Evolutionary conservation across 2,329 filamentous ascomycete genomes (phyloP).

Genomic region (Monosporascus sp.): DNA sequence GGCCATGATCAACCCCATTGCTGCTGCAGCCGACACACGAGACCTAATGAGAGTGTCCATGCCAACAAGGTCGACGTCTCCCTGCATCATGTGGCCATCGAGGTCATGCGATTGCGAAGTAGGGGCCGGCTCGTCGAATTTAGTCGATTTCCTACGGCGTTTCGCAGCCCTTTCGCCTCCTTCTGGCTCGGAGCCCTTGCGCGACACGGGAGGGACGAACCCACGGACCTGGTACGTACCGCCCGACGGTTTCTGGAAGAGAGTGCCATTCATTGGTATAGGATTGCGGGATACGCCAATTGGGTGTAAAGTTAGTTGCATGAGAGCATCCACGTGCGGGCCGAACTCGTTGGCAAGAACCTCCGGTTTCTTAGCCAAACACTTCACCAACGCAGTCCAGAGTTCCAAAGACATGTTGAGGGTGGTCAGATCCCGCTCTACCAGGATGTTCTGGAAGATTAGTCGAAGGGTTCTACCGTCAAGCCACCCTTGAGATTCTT

Average conservation of each 20-base stretch:
- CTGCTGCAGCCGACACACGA: constrained; percentile 79
- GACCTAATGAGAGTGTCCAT: constrained; percentile 84
- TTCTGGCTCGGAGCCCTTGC: constrained; percentile 48
- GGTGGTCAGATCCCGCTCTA: constrained; percentile 83
- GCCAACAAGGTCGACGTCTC: constrained; percentile 91
- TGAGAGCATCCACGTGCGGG: constrained; percentile 71
- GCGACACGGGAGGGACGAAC: constrained; percentile 38
- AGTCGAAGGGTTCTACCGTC: constrained; percentile 83
- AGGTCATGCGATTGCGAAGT: constrained; percentile 82
- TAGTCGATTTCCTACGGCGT: constrained; percentile 79
- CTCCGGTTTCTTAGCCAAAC: constrained; percentile 58
- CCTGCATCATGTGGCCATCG: constrained; percentile 95
- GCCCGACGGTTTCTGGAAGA: constrained; percentile 93
- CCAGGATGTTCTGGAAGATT: constrained; percentile 90
- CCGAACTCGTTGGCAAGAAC: constrained; percentile 69
- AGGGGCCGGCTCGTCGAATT: constrained; percentile 63
- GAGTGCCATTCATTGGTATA: constrained; percentile 81
- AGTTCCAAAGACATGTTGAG: constrained; percentile 80
- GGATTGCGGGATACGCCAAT: constrained; percentile 89
- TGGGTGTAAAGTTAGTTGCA: constrained; percentile 81
- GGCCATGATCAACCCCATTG: constrained; percentile 80
- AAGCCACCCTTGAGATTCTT: constrained; percentile 83
- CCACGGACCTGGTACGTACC: constrained; percentile 63
- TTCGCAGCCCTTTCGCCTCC: constrained; percentile 62
- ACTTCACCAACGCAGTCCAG: constrained; percentile 74